A percentile compares a stretch with the other conserved stretches of the same genome.
These are phyloP conservation scores for Fusarium nygamai DNA, from an alignment of 2,329 filamentous ascomycete genomes.

Conservation along the genomic window DNA sequence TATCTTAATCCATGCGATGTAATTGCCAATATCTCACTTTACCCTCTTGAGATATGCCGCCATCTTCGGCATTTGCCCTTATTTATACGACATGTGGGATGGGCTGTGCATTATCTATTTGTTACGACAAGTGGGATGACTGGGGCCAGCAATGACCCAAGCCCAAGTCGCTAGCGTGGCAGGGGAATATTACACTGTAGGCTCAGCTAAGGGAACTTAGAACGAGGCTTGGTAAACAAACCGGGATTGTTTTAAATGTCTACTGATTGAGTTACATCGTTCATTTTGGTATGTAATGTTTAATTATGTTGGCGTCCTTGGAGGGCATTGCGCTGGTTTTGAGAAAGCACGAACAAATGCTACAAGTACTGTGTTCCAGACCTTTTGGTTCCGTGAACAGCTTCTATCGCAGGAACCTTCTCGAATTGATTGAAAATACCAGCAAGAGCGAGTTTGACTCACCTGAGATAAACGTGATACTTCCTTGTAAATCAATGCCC, in stretches of 20 bases:
- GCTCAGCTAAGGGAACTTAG: fast-evolving
- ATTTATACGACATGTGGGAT: not conserved
- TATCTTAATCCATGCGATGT: too few species aligned
- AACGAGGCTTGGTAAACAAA: not conserved
- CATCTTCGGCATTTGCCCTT: too few species aligned
- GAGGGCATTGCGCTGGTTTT: not conserved
- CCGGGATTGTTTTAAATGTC: fast-evolving
- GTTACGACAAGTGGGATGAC: not conserved
- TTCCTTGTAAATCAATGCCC: not conserved
- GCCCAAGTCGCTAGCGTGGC: not conserved
- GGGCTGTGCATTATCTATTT: not conserved
- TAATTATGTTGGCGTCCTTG: fast-evolving
- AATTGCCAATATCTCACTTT: not conserved
- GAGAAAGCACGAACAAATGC: fast-evolving
- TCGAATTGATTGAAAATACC: fast-evolving
- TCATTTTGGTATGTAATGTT: fast-evolving
- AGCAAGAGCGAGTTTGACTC: not conserved
- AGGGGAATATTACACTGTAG: not conserved
- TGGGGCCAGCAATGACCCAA: not conserved
- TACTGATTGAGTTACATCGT: not conserved
- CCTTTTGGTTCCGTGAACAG: too few species aligned
- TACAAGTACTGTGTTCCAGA: fast-evolving
- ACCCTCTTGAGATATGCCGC: not conserved
- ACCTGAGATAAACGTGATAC: not conserved
- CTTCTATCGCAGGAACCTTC: not conserved